Conservation (phyloP, 2,329 filamentous ascomycete species). For the Scopulariopsis brevicaulis region DNA sequence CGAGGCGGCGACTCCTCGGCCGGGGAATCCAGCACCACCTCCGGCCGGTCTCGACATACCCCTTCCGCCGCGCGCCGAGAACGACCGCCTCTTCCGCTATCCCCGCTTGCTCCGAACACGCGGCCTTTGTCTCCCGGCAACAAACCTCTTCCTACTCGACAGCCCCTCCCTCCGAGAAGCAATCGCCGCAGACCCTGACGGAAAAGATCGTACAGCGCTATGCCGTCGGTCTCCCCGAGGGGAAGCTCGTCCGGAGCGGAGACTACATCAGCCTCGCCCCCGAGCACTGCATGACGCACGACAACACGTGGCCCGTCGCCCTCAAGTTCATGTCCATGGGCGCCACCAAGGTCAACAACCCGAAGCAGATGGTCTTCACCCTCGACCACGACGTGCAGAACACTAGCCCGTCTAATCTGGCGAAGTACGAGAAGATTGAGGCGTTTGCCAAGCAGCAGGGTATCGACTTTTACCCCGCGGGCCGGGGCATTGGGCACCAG, state of each 20-base stretch:
- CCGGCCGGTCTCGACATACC: too few relatives aligned
- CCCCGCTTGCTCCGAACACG: too few relatives aligned
- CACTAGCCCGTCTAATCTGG: conserved; percentile 63
- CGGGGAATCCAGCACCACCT: too few relatives aligned
- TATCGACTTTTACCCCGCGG: conserved; percentile 66
- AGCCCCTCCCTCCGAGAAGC: background rate
- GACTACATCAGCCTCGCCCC: conserved; percentile 67
- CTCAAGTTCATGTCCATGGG: conserved; percentile 71
- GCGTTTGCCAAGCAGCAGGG: conserved; percentile 71
- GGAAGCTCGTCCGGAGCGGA: conserved; percentile 65
- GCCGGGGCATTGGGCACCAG: conserved; percentile 79
- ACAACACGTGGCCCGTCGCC: conserved; percentile 69
- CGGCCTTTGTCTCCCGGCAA: too few relatives aligned
- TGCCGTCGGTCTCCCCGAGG: conserved; percentile 61
- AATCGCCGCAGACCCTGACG: conserved; percentile 63
- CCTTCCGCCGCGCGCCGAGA: too few relatives aligned
- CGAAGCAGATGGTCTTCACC: conserved; percentile 34
- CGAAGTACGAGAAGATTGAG: conserved; percentile 75
- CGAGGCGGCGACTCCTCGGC: too few relatives aligned
- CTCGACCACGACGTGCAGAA: conserved; percentile 88
- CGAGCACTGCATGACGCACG: conserved; percentile 5
- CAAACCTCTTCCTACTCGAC: too few relatives aligned
- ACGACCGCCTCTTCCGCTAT: too few relatives aligned
- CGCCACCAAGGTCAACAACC: conserved; percentile 58
- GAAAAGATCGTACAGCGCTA: conserved; percentile 88